Base-by-base conservation (phyloP, 192 early-diverging fungal species). In the Gamsiella multidivaricata region DNA sequence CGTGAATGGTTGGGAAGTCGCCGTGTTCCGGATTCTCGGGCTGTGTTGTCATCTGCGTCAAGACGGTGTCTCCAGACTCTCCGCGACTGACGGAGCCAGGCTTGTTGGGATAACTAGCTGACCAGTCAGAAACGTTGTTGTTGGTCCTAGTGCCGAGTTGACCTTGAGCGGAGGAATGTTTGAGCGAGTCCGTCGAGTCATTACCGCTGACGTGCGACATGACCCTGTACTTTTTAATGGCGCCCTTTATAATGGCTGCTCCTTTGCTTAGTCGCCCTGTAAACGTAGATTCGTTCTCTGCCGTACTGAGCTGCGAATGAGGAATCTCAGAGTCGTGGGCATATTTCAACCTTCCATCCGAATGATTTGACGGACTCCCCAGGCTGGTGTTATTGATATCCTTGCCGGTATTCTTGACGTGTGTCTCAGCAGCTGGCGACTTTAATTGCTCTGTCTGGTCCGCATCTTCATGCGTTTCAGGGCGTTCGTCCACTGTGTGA, bases 181-280 rank as follows among this genome's bases (percentile, higher is more conserved):
- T 63, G 10, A 58, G 25, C 4, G 61, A 57, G 9, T 64, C 61
- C 3, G n/a, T 33, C 3, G 43, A 50, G 2, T 22, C 22, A 14
- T 63, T 47, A 32, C n/a, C 50, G 45, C 25, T 70, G 17, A 14
- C 34, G 12, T 54, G 52, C 3, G 25, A 43, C 41, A 54, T 63
- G 36, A 51, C 41, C n/a, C 54, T 78, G 34, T 12, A 36, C 36
- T 26, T 63, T 49, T 36, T 61, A 23, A 78, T 58, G 1, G 54
- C 74, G 17, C 46, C 37, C n/a, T 59, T 68, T 33, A 68, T 9
- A 17, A 69, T 14, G 0, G 59, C 70, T 37, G 72, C 53, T 5
- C 74, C 54, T 45, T 50, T 67, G 45, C 65, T 56, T 15, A 78
- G 31, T 45, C 59, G 57, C 36, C 50, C 62, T n/a, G 63, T 36